Base-by-base conservation (phyloP, 148 eudicot genomes). In the Rhododendron simsii region DNA sequence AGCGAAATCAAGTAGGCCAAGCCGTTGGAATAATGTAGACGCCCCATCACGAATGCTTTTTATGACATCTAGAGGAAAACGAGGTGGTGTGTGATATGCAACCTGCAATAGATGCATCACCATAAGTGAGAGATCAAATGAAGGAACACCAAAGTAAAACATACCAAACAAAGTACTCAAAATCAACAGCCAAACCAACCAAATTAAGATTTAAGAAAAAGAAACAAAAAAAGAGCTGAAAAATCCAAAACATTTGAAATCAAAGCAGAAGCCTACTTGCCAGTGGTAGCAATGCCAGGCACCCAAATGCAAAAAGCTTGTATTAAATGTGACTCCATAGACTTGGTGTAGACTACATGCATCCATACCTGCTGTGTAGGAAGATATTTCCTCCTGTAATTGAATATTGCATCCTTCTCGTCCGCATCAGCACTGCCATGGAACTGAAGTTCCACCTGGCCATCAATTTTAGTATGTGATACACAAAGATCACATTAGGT, bases 11-110 rank as follows among this genome's bases (percentile, higher is more conserved):
- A 91, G 88, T 81, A 96, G 88, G 57, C 94, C 94, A 91, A 96
- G 92, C 83, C 80, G 85, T 83, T 90, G 88, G 86, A 94, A 96
- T 84, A 96, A 88, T 71, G 91, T 65, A 63, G 95, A 90, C 26
- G 96, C 98, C 81, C 95, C 98, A 84, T 93, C 91, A 23, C 98
- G 94, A 71, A 96, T 96, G 63, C 79, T 86, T 85, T 88, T 89
- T 85, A 93, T 93, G 78, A 94, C 92, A 81, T 92, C 93, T 67
- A 91, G 35, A 84, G 98, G 96, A 85, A 96, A 94, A 87, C 93
- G 96, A 83, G 98, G 98, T 50, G 98, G 98, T 57, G 98, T 94
- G 84, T 94, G 98, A 84, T 94, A 96, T 75, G 94, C 91, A 91
- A 96, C 98, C 98, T 96, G 92, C 86, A 82, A 77, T 50, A 48